A percentile compares a stretch with the other conserved stretches of the same genome.
phyloP scores from a whole-genome alignment of 2,329 filamentous ascomycete genomes.

The Pyrenochaeta sp. region DNA sequence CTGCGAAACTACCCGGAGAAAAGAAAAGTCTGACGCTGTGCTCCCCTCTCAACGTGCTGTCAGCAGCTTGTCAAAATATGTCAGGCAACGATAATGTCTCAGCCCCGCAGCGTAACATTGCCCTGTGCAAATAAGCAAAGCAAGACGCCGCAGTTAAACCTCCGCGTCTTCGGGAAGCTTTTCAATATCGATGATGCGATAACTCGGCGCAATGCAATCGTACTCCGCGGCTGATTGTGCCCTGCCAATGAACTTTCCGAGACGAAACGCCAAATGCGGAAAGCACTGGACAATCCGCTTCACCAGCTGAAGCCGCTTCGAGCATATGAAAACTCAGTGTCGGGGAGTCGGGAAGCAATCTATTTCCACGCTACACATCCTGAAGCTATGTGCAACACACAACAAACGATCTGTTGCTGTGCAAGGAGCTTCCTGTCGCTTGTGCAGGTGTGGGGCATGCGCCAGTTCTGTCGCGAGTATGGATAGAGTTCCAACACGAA shows the following conservation, averaged over 20 bases:
- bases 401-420: not conserved
- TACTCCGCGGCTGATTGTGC: not conserved
- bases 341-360: not conserved
- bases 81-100: constrained; percentile 5
- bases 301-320: not conserved
- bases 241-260: constrained; percentile 14
- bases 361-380: not conserved
- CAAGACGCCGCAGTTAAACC: not conserved
- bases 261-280: constrained; percentile 5
- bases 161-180: not conserved
- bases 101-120: not conserved
- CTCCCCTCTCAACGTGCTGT: not conserved
- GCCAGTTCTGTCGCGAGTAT: not conserved
- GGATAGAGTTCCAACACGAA: not conserved
- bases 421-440: not conserved
- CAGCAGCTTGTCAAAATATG: constrained; percentile 1
- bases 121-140: not conserved
- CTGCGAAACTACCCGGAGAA: not conserved
- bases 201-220: too few relatives aligned
- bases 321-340: not conserved
- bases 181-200: too few relatives aligned
- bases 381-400: too few relatives aligned
- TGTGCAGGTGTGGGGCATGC: not conserved
- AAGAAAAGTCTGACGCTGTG: not conserved
- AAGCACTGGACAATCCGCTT: constrained; percentile 1